Conservation (phyloP, 2,329 filamentous ascomycete genomes). For the Clonostachys rhizophaga region DNA sequence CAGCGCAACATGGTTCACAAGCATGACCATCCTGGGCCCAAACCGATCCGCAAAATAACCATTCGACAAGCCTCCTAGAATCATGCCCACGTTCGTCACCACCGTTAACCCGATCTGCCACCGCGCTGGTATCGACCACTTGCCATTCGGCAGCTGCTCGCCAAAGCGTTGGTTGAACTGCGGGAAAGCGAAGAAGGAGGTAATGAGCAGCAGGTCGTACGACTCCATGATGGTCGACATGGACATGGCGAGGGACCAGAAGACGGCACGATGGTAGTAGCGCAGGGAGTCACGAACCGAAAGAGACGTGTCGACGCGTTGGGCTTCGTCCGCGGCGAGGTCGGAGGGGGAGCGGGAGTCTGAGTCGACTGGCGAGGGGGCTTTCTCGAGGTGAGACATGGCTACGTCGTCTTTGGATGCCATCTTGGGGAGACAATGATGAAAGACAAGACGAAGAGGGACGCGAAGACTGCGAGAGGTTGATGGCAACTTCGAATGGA, state of each 20-base stretch:
- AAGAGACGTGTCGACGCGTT: conserved; percentile 19
- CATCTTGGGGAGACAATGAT: too few species aligned
- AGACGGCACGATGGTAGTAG: conserved; percentile 9
- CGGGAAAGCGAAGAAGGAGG: conserved; percentile 34
- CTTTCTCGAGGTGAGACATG: too few species aligned
- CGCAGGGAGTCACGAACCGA: conserved; percentile 16
- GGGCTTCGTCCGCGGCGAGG: conserved; percentile 4
- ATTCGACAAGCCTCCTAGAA: conserved; percentile 9
- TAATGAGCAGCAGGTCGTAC: conserved; percentile 11
- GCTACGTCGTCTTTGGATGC: too few species aligned
- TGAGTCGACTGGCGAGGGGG: too few species aligned
- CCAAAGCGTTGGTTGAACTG: conserved; percentile 57
- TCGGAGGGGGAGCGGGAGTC: not conserved
- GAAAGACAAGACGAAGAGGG: too few species aligned
- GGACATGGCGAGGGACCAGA: conserved; percentile 9
- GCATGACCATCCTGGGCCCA: conserved; percentile 41
- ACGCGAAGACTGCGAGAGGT: too few species aligned
- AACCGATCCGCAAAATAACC: conserved; percentile 8
- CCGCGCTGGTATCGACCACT: conserved; percentile 50
- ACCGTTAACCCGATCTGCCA: conserved; percentile 11
- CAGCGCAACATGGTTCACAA: conserved; percentile 31
- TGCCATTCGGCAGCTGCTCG: conserved; percentile 33
- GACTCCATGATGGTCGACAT: conserved; percentile 12
- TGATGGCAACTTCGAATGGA: too few species aligned
- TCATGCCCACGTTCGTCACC: conserved; percentile 6